These are phyloP conservation scores for Sphagnum magellanicum DNA, from an alignment of 228 moss, liverwort and hornwort genomes.

Conservation along the genomic window DNA sequence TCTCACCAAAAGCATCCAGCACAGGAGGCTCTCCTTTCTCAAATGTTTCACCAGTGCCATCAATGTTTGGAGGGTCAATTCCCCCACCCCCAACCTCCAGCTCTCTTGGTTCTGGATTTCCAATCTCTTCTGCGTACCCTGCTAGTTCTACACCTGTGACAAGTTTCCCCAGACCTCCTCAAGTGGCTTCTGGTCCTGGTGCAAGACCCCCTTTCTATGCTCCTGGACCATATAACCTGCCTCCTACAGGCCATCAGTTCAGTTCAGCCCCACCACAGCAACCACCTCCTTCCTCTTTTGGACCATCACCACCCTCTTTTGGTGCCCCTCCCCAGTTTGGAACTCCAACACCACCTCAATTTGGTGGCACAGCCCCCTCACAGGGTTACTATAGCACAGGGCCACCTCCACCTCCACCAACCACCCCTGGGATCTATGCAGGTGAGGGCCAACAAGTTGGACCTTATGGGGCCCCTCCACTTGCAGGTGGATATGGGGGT, in stretches of 20 bases:
- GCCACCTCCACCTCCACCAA: conserved; percentile 42
- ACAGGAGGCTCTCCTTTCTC: conserved; percentile 10
- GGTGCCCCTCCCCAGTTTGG: conserved; percentile 24
- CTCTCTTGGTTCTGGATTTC: conserved; percentile 17
- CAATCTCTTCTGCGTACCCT: conserved; percentile 12
- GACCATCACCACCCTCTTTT: background rate
- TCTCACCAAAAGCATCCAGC: conserved; percentile 12
- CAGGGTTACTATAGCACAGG: conserved; percentile 54
- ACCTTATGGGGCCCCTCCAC: conserved; percentile 41
- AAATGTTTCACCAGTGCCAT: conserved; percentile 12
- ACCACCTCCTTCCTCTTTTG: conserved; percentile 10
- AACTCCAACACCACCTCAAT: conserved; percentile 14
- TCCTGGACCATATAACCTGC: conserved; percentile 22
- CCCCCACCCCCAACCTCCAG: conserved; percentile 15
- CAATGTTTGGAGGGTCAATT: conserved; percentile 4
- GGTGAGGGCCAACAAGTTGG: conserved; percentile 26
- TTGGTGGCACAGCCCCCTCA: conserved; percentile 46
- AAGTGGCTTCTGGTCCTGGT: conserved; percentile 14
- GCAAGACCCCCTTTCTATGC: conserved; percentile 3
- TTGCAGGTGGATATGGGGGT: conserved; percentile 52
- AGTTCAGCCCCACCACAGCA: conserved; percentile 27
- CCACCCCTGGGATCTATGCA: conserved; percentile 30
- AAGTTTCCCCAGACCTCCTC: conserved; percentile 12
- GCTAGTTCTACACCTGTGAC: conserved; percentile 12
- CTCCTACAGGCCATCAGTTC: conserved; percentile 12